Conservation (phyloP, 345 rosid species). For the Dipteronia sinensis region DNA sequence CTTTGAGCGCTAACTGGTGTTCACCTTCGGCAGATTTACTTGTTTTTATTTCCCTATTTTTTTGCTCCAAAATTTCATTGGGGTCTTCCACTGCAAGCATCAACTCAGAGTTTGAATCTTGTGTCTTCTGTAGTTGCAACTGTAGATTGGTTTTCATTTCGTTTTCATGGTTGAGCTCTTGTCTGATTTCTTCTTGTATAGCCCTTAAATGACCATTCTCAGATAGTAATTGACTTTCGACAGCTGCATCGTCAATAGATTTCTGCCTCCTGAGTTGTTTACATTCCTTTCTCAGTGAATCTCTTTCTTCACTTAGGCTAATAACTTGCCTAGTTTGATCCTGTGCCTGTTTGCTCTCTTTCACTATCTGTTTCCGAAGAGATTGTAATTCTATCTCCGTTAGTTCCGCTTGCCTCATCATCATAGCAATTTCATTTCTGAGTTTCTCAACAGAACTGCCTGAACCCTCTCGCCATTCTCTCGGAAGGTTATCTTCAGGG, state of each 20-base stretch:
- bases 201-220: constrained; percentile 54
- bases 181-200: constrained; percentile 61
- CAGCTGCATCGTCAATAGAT: constrained; percentile 38
- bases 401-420: constrained; percentile 67
- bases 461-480: constrained; percentile 52
- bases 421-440: constrained; percentile 55
- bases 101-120: constrained; percentile 84
- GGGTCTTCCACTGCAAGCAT: constrained; percentile 83
- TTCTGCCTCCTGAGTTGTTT: constrained; percentile 44
- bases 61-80: constrained; percentile 66
- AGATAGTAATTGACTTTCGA: constrained; percentile 40
- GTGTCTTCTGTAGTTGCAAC: constrained; percentile 80
- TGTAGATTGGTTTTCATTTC: constrained; percentile 65
- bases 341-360: constrained; percentile 69
- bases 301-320: constrained; percentile 64
- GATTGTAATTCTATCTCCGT: constrained; percentile 88
- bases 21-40: constrained; percentile 37
- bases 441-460: constrained; percentile 60
- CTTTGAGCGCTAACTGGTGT: constrained; percentile 40
- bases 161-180: constrained; percentile 74
- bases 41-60: constrained; percentile 47
- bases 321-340: constrained; percentile 59
- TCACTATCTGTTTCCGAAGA: constrained; percentile 69
- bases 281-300: constrained; percentile 46
- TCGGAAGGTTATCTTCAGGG: constrained; percentile 51